phyloP scores from a whole-genome alignment of 495 filamentous ascomycete species.

The Annulohypoxylon stygium region DNA sequence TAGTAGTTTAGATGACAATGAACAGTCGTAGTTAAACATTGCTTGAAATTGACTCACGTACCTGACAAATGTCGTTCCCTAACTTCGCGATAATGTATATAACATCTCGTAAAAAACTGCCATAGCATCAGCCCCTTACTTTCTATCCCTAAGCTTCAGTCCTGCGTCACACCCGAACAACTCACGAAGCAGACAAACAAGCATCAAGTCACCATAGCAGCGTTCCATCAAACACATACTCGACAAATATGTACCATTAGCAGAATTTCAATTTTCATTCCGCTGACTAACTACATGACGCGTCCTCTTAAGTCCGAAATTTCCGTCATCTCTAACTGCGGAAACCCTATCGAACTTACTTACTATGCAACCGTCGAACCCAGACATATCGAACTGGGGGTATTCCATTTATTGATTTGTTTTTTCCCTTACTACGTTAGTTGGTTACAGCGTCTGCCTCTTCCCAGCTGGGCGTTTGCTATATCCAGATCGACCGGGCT shows the following conservation, averaged over 20 bases:
- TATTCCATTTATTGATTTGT: constrained; percentile 15
- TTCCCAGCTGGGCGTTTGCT: constrained; percentile 27
- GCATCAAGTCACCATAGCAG: not conserved
- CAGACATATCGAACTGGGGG: constrained; percentile 24
- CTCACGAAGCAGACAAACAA: not conserved
- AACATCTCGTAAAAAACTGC: too few relatives aligned
- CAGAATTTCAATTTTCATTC: constrained; percentile 32
- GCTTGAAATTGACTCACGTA: too few relatives aligned
- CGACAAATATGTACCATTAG: not conserved
- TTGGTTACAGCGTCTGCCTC: constrained; percentile 13
- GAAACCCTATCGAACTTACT: constrained; percentile 9
- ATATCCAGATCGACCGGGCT: constrained; percentile 37
- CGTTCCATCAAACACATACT: not conserved
- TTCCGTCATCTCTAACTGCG: constrained; percentile 26
- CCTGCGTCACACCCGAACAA: not conserved
- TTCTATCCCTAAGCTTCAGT: too few relatives aligned
- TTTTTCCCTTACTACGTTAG: constrained; percentile 7
- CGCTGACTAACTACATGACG: constrained; percentile 33
- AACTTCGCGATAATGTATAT: too few relatives aligned
- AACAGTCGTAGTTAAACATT: too few relatives aligned
- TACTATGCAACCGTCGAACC: constrained; percentile 19
- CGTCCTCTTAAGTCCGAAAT: constrained; percentile 10
- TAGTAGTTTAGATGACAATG: too few relatives aligned
- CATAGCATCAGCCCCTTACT: too few relatives aligned
- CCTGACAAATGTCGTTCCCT: too few relatives aligned